phyloP scores from a whole-genome alignment of 176 grass and related monocot species.

The Areca catechu region DNA sequence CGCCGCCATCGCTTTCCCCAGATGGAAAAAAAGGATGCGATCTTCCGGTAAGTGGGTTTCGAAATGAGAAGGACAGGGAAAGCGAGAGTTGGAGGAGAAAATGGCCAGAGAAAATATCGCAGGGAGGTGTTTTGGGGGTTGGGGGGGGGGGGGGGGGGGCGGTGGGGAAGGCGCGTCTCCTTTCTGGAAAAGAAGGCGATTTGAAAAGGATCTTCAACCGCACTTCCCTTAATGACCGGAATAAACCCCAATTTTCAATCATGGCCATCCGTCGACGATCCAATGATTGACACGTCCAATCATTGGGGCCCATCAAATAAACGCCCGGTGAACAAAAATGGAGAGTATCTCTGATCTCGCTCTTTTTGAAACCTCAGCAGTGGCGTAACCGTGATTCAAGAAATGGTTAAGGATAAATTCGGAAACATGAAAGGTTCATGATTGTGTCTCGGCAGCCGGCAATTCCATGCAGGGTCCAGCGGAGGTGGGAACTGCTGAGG shows the following conservation, averaged over 20 bases:
- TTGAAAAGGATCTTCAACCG: slow-evolving; percentile 41
- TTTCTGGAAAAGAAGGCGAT: slow-evolving; percentile 47
- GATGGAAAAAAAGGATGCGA: neutral
- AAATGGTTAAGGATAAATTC: too few species aligned
- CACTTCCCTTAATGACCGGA: slow-evolving; percentile 26
- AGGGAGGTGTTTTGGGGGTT: too few species aligned
- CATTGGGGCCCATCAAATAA: neutral
- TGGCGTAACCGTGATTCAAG: too few species aligned
- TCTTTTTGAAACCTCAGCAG: too few species aligned
- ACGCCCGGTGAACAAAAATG: neutral
- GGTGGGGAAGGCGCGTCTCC: slow-evolving; percentile 30
- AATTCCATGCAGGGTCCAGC: too few species aligned
- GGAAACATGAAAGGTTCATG: too few species aligned
- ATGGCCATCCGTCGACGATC: neutral
- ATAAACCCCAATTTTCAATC: slow-evolving; percentile 11
- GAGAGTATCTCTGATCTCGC: too few species aligned
- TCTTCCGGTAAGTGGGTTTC: slow-evolving; percentile 6
- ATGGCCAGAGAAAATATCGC: too few species aligned
- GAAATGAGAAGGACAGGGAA: slow-evolving; percentile 18
- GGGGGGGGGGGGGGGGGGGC: too few species aligned
- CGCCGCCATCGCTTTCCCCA: slow-evolving; percentile 28
- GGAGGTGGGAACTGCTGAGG: too few species aligned
- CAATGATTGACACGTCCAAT: slow-evolving; percentile 11
- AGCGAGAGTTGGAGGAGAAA: slow-evolving; percentile 4
- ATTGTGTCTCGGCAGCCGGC: too few species aligned